phyloP scores from a whole-genome alignment of 148 eudicot species.

The Dysphania ambrosioides region DNA sequence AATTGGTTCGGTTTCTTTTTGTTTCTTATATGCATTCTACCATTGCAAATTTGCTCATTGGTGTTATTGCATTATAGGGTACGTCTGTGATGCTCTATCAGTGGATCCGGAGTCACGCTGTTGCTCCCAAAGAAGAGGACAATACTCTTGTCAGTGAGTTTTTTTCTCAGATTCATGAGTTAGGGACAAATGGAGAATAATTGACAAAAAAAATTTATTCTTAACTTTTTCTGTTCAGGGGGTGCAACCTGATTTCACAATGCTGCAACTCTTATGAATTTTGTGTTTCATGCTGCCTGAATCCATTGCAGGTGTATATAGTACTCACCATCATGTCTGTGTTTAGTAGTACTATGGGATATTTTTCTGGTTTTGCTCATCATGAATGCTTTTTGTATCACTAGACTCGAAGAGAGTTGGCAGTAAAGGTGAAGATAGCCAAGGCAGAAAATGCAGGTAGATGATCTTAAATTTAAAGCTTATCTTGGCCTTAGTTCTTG shows the following conservation, averaged over 20 bases:
- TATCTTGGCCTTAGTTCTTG: background rate
- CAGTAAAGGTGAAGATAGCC: conserved; percentile 70
- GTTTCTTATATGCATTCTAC: background rate
- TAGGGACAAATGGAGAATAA: conserved; percentile 5
- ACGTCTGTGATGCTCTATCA: conserved; percentile 85
- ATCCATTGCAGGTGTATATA: conserved; percentile 52
- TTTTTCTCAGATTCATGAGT: conserved; percentile 24
- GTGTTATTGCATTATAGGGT: conserved; percentile 44
- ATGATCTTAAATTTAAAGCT: background rate
- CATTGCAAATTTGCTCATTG: conserved; percentile 10
- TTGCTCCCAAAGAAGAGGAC: conserved; percentile 68
- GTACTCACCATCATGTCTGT: background rate
- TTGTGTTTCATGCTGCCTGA: conserved; percentile 96
- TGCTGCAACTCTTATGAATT: conserved; percentile 95
- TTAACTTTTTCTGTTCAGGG: conserved; percentile 45
- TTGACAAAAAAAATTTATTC: conserved; percentile 19
- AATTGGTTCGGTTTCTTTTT: background rate
- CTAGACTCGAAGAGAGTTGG: conserved; percentile 62
- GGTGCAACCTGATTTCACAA: conserved; percentile 77
- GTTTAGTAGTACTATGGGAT: background rate
- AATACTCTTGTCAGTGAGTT: conserved; percentile 98
- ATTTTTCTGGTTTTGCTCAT: conserved; percentile 9
- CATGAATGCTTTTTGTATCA: conserved; percentile 13
- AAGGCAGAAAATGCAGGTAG: conserved; percentile 85
- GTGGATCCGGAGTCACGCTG: conserved; percentile 76